phyloP scores from a whole-genome alignment of 768 basidiomycete genomes.

The Naganishia antarctica region DNA sequence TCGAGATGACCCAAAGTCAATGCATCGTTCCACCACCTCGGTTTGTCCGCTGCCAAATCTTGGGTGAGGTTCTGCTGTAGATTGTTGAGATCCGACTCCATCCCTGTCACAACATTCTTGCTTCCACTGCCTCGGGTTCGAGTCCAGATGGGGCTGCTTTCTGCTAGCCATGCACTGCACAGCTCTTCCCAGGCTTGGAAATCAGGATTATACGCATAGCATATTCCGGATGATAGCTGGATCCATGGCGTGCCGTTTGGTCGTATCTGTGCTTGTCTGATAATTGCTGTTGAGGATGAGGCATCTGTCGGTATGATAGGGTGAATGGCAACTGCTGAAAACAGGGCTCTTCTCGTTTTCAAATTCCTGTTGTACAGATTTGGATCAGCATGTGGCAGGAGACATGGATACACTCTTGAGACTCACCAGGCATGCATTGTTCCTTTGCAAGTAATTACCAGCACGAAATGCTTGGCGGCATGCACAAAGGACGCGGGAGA shows the following conservation, averaged over 20 bases:
- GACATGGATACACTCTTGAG: slow-evolving; percentile 5
- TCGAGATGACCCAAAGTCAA: slow-evolving; percentile 85
- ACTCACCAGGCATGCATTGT: slow-evolving; percentile 70
- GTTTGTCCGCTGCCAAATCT: slow-evolving; percentile 40
- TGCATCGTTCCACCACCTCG: slow-evolving; percentile 76
- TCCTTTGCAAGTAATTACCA: slow-evolving; percentile 69
- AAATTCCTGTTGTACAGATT: slow-evolving; percentile 59
- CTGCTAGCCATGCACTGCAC: slow-evolving; percentile 76
- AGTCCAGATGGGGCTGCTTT: slow-evolving; percentile 55
- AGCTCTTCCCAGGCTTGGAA: slow-evolving; percentile 69
- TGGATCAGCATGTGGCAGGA: slow-evolving; percentile 18
- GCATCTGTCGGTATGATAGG: neutral
- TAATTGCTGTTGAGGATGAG: slow-evolving; percentile 37
- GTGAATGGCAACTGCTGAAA: slow-evolving; percentile 61
- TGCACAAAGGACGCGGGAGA: slow-evolving; percentile 66
- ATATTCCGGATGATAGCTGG: slow-evolving; percentile 67
- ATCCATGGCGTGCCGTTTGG: slow-evolving; percentile 76
- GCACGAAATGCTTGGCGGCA: slow-evolving; percentile 60
- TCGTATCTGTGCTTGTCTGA: slow-evolving; percentile 64
- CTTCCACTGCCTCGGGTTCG: slow-evolving; percentile 10
- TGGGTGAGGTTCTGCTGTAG: slow-evolving; percentile 22
- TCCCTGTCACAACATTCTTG: slow-evolving; percentile 20
- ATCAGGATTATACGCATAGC: slow-evolving; percentile 70
- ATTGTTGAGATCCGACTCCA: slow-evolving; percentile 43
- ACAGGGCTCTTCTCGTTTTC: slow-evolving; percentile 61